A percentile compares a stretch with the other conserved stretches of the same genome.
Evolutionary conservation across 2,329 filamentous ascomycete species (phyloP).

Genomic region (Penicillium sp.): DNA sequence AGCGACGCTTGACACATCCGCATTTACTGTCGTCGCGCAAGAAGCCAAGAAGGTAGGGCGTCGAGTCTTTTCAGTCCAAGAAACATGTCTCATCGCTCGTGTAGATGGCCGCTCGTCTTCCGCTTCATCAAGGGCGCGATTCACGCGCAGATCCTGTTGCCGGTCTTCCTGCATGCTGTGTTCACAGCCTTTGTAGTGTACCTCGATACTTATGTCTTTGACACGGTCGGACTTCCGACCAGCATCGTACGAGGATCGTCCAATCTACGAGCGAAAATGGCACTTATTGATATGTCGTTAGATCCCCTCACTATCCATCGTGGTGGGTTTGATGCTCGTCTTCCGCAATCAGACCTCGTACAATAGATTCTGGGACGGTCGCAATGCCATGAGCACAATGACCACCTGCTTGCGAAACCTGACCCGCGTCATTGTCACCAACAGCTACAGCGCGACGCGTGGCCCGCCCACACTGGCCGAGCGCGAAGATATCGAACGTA

Average conservation of each 20-base stretch:
- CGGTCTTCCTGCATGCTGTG: conserved; percentile 59
- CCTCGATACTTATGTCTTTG: conserved; percentile 55
- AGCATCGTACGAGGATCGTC: conserved; percentile 52
- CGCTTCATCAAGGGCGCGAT: conserved; percentile 67
- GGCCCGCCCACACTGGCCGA: conserved; percentile 46
- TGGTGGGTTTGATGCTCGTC: conserved; percentile 68
- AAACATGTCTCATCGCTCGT: background rate
- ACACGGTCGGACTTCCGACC: conserved; percentile 57
- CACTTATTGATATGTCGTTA: conserved; percentile 23
- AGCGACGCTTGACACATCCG: conserved; percentile 32
- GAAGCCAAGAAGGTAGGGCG: conserved; percentile 35
- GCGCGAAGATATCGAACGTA: conserved; percentile 59
- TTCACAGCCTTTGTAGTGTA: conserved; percentile 63
- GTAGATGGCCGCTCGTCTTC: conserved; percentile 63
- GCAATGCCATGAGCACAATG: conserved; percentile 59
- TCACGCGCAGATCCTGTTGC: conserved; percentile 59
- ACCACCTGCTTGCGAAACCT: conserved; percentile 63
- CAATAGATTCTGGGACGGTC: conserved; percentile 65
- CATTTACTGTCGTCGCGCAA: conserved; percentile 34
- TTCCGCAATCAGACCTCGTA: conserved; percentile 67
- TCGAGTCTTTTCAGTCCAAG: background rate
- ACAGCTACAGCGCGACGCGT: conserved; percentile 40
- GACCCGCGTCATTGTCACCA: conserved; percentile 57
- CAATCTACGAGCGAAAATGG: background rate
- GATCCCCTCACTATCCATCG: conserved; percentile 65